Evolutionary conservation across 2,329 filamentous ascomycete genomes (phyloP).

Genomic region (Trichoderma lentiforme): DNA sequence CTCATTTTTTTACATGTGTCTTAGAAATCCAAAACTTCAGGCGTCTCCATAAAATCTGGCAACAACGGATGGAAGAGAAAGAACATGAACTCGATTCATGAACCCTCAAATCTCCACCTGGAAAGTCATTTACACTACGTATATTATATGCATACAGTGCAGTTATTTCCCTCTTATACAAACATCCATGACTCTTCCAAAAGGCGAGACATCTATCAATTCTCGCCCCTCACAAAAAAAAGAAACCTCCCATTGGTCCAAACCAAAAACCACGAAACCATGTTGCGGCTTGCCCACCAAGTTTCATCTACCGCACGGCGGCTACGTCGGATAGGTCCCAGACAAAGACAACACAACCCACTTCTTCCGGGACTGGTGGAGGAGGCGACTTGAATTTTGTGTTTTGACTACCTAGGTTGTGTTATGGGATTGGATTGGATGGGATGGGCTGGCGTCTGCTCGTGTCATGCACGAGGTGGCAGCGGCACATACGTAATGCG

Average conservation of each 20-base stretch:
- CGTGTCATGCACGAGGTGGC: not conserved
- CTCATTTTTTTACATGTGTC: not conserved
- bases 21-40: not conserved
- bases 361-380: not conserved
- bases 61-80: not conserved
- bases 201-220: not conserved
- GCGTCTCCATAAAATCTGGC: not conserved
- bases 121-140: not conserved
- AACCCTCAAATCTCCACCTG: not conserved
- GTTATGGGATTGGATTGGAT: not conserved
- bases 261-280: too few species aligned
- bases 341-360: too few species aligned
- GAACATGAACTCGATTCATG: not conserved
- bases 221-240: not conserved
- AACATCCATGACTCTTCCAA: not conserved
- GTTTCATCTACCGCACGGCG: not conserved
- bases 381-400: not conserved
- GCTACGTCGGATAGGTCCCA: not conserved
- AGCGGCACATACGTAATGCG: conserved; percentile 9
- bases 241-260: not conserved
- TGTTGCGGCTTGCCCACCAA: too few species aligned
- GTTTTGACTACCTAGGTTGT: not conserved
- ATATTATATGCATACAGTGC: not conserved
- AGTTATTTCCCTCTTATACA: not conserved
- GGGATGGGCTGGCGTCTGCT: not conserved